A percentile compares a stretch with the other conserved stretches of the same genome.
These are phyloP conservation scores for Schizophyllum amplum DNA, from an alignment of 1,284 basidiomycete genomes.

Conservation along the genomic window DNA sequence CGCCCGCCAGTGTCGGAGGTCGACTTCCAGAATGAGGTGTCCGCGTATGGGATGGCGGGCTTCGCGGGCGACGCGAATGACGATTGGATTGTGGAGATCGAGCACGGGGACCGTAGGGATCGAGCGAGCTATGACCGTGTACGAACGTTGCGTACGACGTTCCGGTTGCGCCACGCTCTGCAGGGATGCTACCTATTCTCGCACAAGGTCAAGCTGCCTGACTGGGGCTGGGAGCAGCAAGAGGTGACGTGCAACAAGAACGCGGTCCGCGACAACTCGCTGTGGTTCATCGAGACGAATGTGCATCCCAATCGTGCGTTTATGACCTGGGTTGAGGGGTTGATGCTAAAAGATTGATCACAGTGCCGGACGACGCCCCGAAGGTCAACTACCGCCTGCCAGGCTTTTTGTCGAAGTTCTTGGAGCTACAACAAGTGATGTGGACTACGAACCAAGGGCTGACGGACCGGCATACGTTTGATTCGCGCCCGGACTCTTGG, in stretches of 20 bases:
- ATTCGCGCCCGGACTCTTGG: slow-evolving; percentile 89
- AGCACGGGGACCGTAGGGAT: slow-evolving; percentile 60
- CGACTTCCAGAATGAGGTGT: slow-evolving; percentile 99
- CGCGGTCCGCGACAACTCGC: slow-evolving; percentile 80
- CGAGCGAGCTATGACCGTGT: slow-evolving; percentile 63
- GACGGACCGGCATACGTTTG: slow-evolving; percentile 91
- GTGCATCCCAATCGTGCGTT: slow-evolving; percentile 48
- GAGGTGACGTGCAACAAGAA: slow-evolving; percentile 99
- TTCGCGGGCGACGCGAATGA: slow-evolving; percentile 89
- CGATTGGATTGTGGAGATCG: slow-evolving; percentile 92
- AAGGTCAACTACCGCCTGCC: slow-evolving; percentile 88
- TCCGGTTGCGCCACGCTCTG: slow-evolving; percentile 79
- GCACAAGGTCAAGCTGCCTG: slow-evolving; percentile 94
- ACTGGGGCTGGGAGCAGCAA: slow-evolving; percentile 98
- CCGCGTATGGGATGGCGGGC: slow-evolving; percentile 86
- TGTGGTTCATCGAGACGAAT: slow-evolving; percentile 94
- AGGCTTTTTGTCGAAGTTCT: slow-evolving; percentile 85
- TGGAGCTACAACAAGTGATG: slow-evolving; percentile 92
- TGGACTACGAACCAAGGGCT: slow-evolving; percentile 97
- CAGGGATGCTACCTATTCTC: slow-evolving; percentile 97
- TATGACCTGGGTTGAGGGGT: not conserved
- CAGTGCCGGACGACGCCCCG: slow-evolving; percentile 63
- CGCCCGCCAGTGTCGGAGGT: slow-evolving; percentile 96
- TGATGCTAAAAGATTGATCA: not conserved
- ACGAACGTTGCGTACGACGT: slow-evolving; percentile 76